Percentiles rank a stretch among this genome's conserved stretches.
phyloP scores from a whole-genome alignment of 2,329 filamentous ascomycete genomes.

The Dryadomyces quercivorus region DNA sequence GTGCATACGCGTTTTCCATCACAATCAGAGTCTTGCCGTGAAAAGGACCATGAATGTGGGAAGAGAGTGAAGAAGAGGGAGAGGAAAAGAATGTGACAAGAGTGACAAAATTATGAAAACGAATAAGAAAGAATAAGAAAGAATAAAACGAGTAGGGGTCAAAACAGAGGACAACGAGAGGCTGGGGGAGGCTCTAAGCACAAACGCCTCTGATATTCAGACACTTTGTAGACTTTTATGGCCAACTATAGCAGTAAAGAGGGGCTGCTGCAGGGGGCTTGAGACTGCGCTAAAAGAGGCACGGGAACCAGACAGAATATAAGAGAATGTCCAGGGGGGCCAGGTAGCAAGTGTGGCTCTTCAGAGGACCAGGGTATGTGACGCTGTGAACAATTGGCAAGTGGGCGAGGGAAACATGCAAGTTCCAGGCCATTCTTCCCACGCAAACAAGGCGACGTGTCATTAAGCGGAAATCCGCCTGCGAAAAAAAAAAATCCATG shows the following conservation, averaged over 20 bases:
- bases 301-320: neutral
- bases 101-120: no score
- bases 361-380: no score
- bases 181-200: neutral
- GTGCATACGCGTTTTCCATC: slow-evolving; percentile 54
- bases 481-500: no score
- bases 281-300: neutral
- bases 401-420: no score
- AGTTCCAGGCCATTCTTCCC: no score
- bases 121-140: neutral
- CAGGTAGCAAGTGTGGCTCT: no score
- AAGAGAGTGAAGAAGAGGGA: neutral
- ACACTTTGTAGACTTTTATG: neutral
- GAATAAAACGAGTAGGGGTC: neutral
- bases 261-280: neutral
- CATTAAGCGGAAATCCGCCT: slow-evolving; percentile 4
- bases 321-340: neutral
- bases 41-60: neutral
- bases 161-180: neutral
- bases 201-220: neutral
- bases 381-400: neutral
- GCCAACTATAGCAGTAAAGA: neutral
- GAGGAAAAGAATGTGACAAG: neutral
- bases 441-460: slow-evolving; percentile 10
- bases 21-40: neutral